phyloP scores from a whole-genome alignment of 805 yeast genomes.

The Debaryomyces hansenii region DNA sequence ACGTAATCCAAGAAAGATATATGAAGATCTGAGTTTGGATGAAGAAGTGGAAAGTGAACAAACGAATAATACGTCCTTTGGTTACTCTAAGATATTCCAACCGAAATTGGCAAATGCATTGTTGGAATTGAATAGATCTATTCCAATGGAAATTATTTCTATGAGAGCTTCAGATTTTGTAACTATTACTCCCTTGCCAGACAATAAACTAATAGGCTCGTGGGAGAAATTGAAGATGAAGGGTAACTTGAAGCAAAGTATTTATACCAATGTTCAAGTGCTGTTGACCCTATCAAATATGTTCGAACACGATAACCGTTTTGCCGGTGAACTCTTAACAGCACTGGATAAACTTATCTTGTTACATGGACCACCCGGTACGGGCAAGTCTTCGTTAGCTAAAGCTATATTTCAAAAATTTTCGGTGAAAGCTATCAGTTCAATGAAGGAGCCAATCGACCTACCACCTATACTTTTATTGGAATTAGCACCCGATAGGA shows the following conservation, averaged over 20 bases:
- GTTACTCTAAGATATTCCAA: neutral
- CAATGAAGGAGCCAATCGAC: constrained; percentile 17
- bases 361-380: constrained; percentile 48
- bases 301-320: neutral
- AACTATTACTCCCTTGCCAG: neutral
- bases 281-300: neutral
- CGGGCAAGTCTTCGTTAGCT: constrained; percentile 46
- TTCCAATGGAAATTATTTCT: neutral
- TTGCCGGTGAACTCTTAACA: neutral
- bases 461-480: constrained; percentile 16
- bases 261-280: neutral
- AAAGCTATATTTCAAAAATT: constrained; percentile 41
- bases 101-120: neutral
- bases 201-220: neutral
- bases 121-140: neutral
- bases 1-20: neutral
- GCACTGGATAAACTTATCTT: constrained; percentile 10
- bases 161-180: neutral
- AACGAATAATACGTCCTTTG: neutral
- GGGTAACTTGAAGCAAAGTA: neutral
- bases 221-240: constrained; percentile 1
- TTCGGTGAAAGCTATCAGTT: constrained; percentile 21
- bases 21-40: neutral
- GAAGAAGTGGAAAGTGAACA: neutral
- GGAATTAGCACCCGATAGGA: constrained; percentile 43